Evolutionary conservation across 2,329 filamentous ascomycete genomes (phyloP).

Genomic region (Cytospora schulzeri): DNA sequence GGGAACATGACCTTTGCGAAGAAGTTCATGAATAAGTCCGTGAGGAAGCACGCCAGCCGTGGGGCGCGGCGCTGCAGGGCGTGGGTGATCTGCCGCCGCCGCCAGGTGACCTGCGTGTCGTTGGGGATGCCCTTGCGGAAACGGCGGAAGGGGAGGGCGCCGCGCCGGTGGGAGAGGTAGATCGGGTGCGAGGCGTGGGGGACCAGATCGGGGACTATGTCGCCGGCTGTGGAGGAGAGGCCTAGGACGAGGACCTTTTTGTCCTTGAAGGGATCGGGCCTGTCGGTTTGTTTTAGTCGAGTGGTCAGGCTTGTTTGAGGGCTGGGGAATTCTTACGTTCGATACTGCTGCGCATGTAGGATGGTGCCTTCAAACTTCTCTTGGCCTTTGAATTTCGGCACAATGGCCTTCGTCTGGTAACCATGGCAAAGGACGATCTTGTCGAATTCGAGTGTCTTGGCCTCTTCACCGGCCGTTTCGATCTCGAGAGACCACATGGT

Average conservation of each 20-base stretch:
- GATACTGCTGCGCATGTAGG: slow-evolving; percentile 28
- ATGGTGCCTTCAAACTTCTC: slow-evolving; percentile 24
- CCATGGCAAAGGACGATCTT: slow-evolving; percentile 28
- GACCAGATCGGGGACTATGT: slow-evolving; percentile 27
- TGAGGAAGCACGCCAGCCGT: slow-evolving; percentile 23
- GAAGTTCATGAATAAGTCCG: slow-evolving; percentile 10
- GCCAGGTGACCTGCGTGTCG: slow-evolving; percentile 33
- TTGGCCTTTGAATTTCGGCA: slow-evolving; percentile 26
- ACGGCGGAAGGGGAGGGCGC: slow-evolving; percentile 23
- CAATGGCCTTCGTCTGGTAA: slow-evolving; percentile 18
- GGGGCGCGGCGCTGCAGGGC: slow-evolving; percentile 29
- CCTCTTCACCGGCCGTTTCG: slow-evolving; percentile 27
- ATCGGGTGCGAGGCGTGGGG: slow-evolving; percentile 23
- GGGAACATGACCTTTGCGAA: slow-evolving; percentile 27
- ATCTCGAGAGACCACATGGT: slow-evolving; percentile 36
- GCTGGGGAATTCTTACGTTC: slow-evolving; percentile 6
- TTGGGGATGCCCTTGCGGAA: slow-evolving; percentile 22
- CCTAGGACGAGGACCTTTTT: slow-evolving; percentile 29
- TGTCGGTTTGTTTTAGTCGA: not conserved
- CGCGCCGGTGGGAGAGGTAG: slow-evolving; percentile 28
- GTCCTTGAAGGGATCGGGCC: slow-evolving; percentile 23
- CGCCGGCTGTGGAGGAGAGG: slow-evolving; percentile 27
- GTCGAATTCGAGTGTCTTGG: slow-evolving; percentile 31
- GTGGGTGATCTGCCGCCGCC: slow-evolving; percentile 28
- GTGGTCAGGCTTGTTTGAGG: not conserved